Conservation (phyloP, 768 basidiomycete species). For the Termitomyces titanicus region DNA sequence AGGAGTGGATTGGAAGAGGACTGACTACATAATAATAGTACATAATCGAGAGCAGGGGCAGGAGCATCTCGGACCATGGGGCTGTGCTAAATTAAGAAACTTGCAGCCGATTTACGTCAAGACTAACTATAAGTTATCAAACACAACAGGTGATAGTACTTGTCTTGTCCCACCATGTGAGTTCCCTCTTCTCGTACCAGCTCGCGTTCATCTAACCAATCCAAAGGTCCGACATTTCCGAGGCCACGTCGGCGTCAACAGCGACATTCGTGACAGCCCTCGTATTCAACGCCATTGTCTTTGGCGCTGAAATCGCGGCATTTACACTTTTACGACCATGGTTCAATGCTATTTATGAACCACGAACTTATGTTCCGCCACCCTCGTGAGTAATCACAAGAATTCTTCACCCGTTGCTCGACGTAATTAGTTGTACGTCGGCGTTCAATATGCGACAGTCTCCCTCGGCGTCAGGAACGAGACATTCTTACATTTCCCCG, state of each 20-base stretch:
- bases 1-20: too few relatives aligned
- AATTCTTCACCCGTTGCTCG: not conserved
- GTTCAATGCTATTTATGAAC: constrained; percentile 89
- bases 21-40: too few relatives aligned
- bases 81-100: not conserved
- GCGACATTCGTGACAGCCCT: constrained; percentile 81
- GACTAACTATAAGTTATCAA: not conserved
- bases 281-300: constrained; percentile 74
- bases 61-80: not conserved
- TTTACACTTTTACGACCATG: constrained; percentile 84
- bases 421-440: too few relatives aligned
- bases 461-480: not conserved
- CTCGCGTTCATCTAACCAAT: not conserved
- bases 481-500: not conserved
- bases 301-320: constrained; percentile 61
- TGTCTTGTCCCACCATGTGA: constrained; percentile 16
- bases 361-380: constrained; percentile 63
- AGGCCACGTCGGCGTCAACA: constrained; percentile 63
- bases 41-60: too few relatives aligned
- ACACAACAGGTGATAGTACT: not conserved
- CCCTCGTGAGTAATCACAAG: constrained; percentile 32
- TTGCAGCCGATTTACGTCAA: constrained; percentile 17
- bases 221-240: constrained; percentile 33
- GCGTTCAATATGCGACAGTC: too few relatives aligned
- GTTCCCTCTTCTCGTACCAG: not conserved